Conservation (phyloP, 192 early-diverging fungal genomes). For the Podila horticola region DNA sequence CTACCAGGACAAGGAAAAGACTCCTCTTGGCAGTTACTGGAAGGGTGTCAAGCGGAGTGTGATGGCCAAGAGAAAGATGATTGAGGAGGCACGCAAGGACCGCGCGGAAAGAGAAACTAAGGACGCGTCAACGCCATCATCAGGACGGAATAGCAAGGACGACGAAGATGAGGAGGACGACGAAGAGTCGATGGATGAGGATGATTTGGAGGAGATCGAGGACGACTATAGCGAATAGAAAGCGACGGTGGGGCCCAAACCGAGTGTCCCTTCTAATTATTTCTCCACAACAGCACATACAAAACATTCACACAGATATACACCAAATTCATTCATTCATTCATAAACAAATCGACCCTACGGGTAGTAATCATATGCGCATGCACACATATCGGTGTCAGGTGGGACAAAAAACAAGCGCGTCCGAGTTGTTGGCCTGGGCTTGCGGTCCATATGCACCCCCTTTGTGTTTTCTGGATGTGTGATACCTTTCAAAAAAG, state of each 20-base stretch:
- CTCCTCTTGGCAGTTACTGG: constrained; percentile 41
- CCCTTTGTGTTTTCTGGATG: no score
- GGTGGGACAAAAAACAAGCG: no score
- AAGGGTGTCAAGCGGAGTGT: constrained; percentile 47
- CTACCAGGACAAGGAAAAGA: constrained; percentile 49
- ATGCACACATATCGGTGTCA: no score
- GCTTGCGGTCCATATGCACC: no score
- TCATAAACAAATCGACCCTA: no score
- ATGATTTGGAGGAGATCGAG: constrained; percentile 45
- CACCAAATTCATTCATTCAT: no score
- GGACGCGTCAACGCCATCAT: constrained; percentile 7
- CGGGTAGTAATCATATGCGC: no score
- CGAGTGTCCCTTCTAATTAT: neutral
- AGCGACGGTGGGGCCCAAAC: neutral
- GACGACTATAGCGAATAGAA: constrained; percentile 44
- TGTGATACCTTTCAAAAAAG: no score
- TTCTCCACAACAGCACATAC: neutral
- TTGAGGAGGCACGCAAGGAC: constrained; percentile 48
- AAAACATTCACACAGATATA: neutral
- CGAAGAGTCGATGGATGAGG: constrained; percentile 49
- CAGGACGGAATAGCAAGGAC: constrained; percentile 22
- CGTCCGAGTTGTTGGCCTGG: no score
- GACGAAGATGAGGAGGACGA: constrained; percentile 28
- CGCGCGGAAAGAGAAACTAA: constrained; percentile 19
- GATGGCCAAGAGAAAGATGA: constrained; percentile 47